Evolutionary conservation across 805 yeast species (phyloP), one percentile per base, ranked within the genome.

Genomic region (Candida adriatica): DNA sequence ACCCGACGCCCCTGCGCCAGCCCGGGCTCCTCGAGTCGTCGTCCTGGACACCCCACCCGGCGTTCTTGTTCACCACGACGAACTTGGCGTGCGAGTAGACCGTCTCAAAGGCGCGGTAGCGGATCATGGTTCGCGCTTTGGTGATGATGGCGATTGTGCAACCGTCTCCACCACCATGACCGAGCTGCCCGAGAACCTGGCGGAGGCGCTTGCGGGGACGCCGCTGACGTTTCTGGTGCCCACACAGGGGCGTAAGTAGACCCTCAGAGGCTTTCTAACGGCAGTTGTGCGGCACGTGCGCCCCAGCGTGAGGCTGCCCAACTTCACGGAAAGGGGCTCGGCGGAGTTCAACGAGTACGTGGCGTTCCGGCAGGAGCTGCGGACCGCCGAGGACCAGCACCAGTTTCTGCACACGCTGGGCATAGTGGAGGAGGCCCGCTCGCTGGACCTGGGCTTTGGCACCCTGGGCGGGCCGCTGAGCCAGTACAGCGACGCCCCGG

Each of bases 181-280:
- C 14, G 33, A 25, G 3, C 37, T 51, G 13, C 56, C 56, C 2
- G 25, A 25, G 10, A 35, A 35, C n/a, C 28, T 51, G 25, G 39
- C 29, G 14, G 55, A 51, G 34, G 56, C 56, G 14, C 38, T 55
- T 10, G 58, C 53, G 5, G 48, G 44, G 10, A 53, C 58, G 16
- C 69, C 70, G 0, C 31, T 65, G 29, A 49, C 55, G 13, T 62
- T 52, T 27, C 39, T 65, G 11, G 44, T 63, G 3, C 72, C 72
- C 2, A 56, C 52, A 2, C 68, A 64, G 31, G 57, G 53, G 26
- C 36, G 64, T 62, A 42, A 37, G 66, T 55, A 13, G n/a, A n/a
- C n/a, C n/a, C n/a, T n/a, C n/a, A n/a, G n/a, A n/a, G n/a, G n/a
- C n/a, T n/a, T n/a, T n/a, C n/a, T n/a, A n/a, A n/a, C n/a, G n/a